A percentile compares a stretch with the other conserved stretches of the same genome.
These are phyloP conservation scores for Rhodotorula paludigena DNA, from an alignment of 768 basidiomycete genomes.

Conservation along the genomic window DNA sequence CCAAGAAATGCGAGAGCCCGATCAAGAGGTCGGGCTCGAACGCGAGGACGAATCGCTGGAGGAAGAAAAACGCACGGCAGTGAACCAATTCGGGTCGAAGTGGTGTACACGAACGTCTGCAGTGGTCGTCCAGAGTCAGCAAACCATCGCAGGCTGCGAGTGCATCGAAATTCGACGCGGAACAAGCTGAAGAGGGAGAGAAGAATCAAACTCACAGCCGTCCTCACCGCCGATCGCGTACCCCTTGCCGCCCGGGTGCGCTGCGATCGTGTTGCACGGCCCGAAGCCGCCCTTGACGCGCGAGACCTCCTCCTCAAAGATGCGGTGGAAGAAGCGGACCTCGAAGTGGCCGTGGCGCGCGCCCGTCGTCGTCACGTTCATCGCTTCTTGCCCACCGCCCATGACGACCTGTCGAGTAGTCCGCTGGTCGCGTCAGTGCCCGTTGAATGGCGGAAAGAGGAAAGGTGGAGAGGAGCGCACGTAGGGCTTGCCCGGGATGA, in stretches of 20 bases:
- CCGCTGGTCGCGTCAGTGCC: not conserved
- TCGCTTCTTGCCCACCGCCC: constrained; percentile 97
- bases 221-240: constrained; percentile 97
- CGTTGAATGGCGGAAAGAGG: not conserved
- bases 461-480: constrained; percentile 44
- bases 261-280: constrained; percentile 93
- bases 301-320: constrained; percentile 64
- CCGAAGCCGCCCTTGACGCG: constrained; percentile 97
- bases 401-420: constrained; percentile 53
- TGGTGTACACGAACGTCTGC: constrained; percentile 69
- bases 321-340: constrained; percentile 86
- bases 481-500: constrained; percentile 78
- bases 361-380: constrained; percentile 93
- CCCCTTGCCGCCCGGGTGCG: constrained; percentile 77
- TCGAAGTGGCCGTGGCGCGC: constrained; percentile 94
- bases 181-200: too few species aligned
- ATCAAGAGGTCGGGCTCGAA: too few species aligned
- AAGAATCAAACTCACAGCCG: constrained; percentile 47
- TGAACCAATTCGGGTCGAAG: constrained; percentile 87
- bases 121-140: too few species aligned
- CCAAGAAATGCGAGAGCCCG: not conserved
- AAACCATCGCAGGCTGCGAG: too few species aligned
- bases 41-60: too few species aligned
- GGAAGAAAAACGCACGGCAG: constrained; percentile 49
- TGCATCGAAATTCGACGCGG: too few species aligned